Evolutionary conservation across 345 rosid genomes (phyloP), one percentile per base, ranked within the genome.

Genomic region (Camelina neglecta): DNA sequence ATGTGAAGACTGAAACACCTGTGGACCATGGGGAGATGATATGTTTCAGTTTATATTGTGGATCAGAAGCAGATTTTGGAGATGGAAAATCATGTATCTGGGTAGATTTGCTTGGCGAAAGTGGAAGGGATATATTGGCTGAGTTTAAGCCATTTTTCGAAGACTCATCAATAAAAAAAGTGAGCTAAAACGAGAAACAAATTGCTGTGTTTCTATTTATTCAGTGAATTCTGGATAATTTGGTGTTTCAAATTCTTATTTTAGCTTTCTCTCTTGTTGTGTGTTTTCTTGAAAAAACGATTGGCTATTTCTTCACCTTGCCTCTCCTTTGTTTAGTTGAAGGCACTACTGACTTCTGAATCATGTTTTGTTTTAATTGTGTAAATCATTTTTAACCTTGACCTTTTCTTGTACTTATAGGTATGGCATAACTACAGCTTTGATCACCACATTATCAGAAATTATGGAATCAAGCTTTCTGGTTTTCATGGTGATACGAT

Each of bases 391-490:
- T 59, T 11, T 35, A 63, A 78, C 41, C 57, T 42, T 61, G 53
- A 49, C 58, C 72, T 45, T 51, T 41, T 76, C 20, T 41, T 51
- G 41, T 55, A 42, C 78, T n/a, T 75, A 63, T 71, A 95, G 99
- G 98, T 95, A 41, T 95, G 99, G 98, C 99, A 95, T 85, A 95
- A 90, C 79, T 95, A 92, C 76, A 92, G 99, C 89, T 95, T 95
- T 65, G 99, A 95, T 75, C 86, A 74, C 74, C 99, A 95, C 79
- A 84, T 92, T 64, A 75, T 95, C 44, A 84, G 87, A 81, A 95
- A 95, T 74, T 89, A 88, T 74, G 96, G 89, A 48, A 60, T 95
- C 66, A 77, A 84, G 81, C 83, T 95, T 75, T 81, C 86, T 83
- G 99, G 99, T 42, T 95, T 95, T 84, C 88, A 89, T 82, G 98